phyloP scores from a whole-genome alignment of 345 rosid genomes.

The Carallia brachiata region DNA sequence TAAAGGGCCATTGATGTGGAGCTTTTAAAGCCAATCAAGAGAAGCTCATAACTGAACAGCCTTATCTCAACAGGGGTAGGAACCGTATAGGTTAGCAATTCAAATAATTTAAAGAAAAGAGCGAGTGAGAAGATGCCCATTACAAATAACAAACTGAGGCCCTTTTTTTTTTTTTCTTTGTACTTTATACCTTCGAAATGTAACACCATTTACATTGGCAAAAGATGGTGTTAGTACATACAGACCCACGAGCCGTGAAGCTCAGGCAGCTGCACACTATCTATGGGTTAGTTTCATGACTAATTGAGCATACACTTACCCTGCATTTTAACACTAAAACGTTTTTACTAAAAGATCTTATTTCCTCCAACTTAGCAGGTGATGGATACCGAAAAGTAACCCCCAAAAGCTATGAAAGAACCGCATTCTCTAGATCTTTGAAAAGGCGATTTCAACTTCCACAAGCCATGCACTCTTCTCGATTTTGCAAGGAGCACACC shows the following conservation, averaged over 20 bases:
- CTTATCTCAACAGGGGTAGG: no score
- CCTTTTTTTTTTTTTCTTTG: neutral
- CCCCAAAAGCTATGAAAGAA: no score
- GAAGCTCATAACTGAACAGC: no score
- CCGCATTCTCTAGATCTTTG: neutral
- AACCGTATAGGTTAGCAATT: no score
- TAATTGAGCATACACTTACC: neutral
- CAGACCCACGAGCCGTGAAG: neutral
- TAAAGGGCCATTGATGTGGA: no score
- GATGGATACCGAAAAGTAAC: no score
- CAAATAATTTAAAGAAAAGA: neutral
- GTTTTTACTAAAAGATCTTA: neutral
- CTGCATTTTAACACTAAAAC: no score
- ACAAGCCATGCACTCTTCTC: constrained; percentile 82
- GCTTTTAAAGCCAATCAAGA: no score
- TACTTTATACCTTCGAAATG: no score
- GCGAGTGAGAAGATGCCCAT: neutral
- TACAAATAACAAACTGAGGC: neutral
- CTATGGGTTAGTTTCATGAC: neutral
- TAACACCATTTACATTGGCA: neutral
- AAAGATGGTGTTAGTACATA: neutral
- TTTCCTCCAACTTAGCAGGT: neutral
- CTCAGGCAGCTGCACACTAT: no score
- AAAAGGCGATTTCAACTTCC: constrained; percentile 44
- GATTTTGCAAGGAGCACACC: constrained; percentile 73